phyloP scores from a whole-genome alignment of 1,284 basidiomycete species.

The Takashimella koratensis region DNA sequence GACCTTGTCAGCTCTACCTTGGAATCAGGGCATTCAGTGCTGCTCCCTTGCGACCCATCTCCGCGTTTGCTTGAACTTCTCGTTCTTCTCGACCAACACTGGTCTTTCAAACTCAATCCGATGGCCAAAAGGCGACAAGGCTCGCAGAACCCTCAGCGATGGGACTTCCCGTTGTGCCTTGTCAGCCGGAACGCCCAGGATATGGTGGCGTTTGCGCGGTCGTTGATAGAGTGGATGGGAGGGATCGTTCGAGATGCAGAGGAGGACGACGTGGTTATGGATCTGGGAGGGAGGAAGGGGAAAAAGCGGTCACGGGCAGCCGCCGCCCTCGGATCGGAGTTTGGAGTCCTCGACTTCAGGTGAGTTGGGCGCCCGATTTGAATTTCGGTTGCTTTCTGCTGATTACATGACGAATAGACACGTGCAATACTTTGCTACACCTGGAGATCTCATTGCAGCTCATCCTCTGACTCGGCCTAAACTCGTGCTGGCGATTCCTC shows the following conservation, averaged over 20 bases:
- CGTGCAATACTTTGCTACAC: slow-evolving; percentile 81
- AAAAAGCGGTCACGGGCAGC: slow-evolving; percentile 51
- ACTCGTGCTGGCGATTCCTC: slow-evolving; percentile 87
- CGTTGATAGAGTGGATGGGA: slow-evolving; percentile 99
- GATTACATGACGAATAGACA: slow-evolving; percentile 56
- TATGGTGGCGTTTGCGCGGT: slow-evolving; percentile 89
- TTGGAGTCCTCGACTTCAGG: slow-evolving; percentile 48
- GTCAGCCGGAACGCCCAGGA: slow-evolving; percentile 86
- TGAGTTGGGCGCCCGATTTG: slow-evolving; percentile 11
- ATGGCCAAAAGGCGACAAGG: slow-evolving; percentile 35
- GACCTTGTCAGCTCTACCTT: slow-evolving; percentile 80
- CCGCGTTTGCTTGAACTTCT: slow-evolving; percentile 90
- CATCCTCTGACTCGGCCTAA: slow-evolving; percentile 85
- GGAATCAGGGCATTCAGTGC: slow-evolving; percentile 73
- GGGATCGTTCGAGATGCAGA: slow-evolving; percentile 87
- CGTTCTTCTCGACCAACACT: slow-evolving; percentile 94
- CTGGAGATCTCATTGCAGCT: slow-evolving; percentile 71
- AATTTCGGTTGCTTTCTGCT: not conserved
- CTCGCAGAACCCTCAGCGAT: slow-evolving; percentile 43
- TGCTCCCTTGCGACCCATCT: slow-evolving; percentile 90
- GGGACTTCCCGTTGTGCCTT: slow-evolving; percentile 75
- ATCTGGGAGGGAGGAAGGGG: slow-evolving; percentile 52
- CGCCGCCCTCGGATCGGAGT: slow-evolving; percentile 30
- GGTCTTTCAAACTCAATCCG: slow-evolving; percentile 74
- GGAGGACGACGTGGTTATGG: slow-evolving; percentile 64